Conservation (phyloP, 768 basidiomycete genomes). For the Boletus coccyginus region DNA sequence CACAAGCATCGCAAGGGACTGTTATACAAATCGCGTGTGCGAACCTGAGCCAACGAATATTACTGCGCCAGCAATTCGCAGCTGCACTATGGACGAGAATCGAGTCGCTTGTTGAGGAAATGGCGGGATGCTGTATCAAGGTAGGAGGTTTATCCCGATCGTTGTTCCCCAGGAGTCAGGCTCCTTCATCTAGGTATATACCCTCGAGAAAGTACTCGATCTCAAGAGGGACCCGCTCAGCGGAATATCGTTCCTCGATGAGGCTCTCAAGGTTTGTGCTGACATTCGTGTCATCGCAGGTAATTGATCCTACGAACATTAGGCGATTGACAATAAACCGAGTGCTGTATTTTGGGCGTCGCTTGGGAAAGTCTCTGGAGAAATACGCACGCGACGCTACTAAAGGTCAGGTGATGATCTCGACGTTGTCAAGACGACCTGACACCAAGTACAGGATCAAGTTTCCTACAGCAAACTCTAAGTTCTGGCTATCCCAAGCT, state of each 20-base stretch:
- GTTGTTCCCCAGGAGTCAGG: not conserved
- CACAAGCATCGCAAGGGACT: slow-evolving; percentile 35
- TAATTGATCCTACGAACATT: slow-evolving; percentile 4
- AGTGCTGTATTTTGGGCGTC: slow-evolving; percentile 90
- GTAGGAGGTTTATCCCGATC: slow-evolving; percentile 32
- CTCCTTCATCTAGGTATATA: slow-evolving; percentile 66
- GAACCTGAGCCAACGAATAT: slow-evolving; percentile 89
- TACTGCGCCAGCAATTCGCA: slow-evolving; percentile 84
- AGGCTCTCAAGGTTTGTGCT: slow-evolving; percentile 78
- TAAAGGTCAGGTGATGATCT: slow-evolving; percentile 52
- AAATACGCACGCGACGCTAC: slow-evolving; percentile 77
- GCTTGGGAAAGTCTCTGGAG: slow-evolving; percentile 75
- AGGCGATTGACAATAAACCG: slow-evolving; percentile 89
- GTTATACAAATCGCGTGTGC: slow-evolving; percentile 80
- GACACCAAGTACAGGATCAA: slow-evolving; percentile 56
- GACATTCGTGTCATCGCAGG: not conserved
- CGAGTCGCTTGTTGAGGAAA: slow-evolving; percentile 77
- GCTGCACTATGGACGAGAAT: slow-evolving; percentile 55
- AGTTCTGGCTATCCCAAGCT: slow-evolving; percentile 84
- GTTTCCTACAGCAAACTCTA: slow-evolving; percentile 88
- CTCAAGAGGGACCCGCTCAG: slow-evolving; percentile 83
- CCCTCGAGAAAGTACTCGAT: slow-evolving; percentile 88
- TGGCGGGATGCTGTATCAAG: slow-evolving; percentile 91
- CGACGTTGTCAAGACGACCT: not conserved
- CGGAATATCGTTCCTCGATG: slow-evolving; percentile 80